A percentile compares a stretch with the other conserved stretches of the same genome.
Conservation (phyloP, 257 asterid species). For the Solanum verrucosum region DNA sequence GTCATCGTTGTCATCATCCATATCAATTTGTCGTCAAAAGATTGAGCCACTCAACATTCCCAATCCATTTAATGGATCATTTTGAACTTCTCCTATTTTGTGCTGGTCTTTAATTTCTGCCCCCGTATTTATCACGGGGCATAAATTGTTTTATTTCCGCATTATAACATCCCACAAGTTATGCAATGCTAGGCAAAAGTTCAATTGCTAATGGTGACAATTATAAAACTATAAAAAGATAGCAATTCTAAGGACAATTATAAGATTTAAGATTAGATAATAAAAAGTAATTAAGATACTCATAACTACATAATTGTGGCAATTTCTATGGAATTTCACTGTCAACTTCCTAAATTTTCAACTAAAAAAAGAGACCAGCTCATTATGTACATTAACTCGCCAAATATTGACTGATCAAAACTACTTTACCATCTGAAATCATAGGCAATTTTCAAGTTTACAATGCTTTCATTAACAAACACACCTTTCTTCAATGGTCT, state of each 20-base stretch:
- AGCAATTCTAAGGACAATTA: not conserved
- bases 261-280: not conserved
- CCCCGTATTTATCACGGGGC: not conserved
- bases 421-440: not conserved
- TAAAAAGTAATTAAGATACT: not conserved
- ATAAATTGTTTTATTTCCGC: not conserved
- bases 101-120: not conserved
- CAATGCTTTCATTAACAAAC: not conserved
- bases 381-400: not conserved
- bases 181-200: not conserved
- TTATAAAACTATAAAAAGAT: not conserved
- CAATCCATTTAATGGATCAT: not conserved
- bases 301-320: not conserved
- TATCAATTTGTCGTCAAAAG: conserved; percentile 17
- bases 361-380: not conserved
- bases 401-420: not conserved
- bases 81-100: not conserved
- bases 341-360: not conserved
- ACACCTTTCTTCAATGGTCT: not conserved
- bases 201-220: not conserved
- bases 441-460: not conserved
- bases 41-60: not conserved
- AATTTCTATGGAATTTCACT: not conserved
- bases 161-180: not conserved
- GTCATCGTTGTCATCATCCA: conserved; percentile 37